Percentiles rank a stretch among this genome's conserved stretches.
Conservation (phyloP, 2,329 filamentous ascomycete species). For the Lithohypha guttulata region DNA sequence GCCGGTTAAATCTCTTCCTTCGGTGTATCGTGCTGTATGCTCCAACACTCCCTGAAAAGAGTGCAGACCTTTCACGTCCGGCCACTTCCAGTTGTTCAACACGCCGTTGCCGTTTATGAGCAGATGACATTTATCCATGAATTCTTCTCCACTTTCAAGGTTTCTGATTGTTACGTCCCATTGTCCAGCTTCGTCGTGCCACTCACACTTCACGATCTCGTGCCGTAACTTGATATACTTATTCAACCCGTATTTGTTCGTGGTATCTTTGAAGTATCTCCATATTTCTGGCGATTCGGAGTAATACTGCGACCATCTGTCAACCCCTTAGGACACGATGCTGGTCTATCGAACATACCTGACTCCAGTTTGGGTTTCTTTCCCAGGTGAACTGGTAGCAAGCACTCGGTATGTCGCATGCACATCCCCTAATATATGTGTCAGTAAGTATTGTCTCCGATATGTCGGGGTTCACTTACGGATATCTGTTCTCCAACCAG, state of each 20-base stretch:
- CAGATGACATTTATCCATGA: constrained; percentile 21
- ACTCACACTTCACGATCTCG: constrained; percentile 22
- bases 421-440: constrained; percentile 26
- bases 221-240: constrained; percentile 24
- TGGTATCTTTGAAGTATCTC: constrained; percentile 23
- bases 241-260: constrained; percentile 19
- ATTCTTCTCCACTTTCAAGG: constrained; percentile 15
- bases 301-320: constrained; percentile 23
- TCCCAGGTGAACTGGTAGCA: constrained; percentile 28
- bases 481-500: constrained; percentile 28
- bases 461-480: constrained; percentile 26
- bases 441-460: constrained; percentile 29
- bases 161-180: constrained; percentile 24
- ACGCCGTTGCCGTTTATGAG: constrained; percentile 24
- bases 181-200: constrained; percentile 23
- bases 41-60: constrained; percentile 28
- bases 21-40: constrained; percentile 26
- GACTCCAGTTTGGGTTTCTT: constrained; percentile 24
- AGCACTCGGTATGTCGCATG: constrained; percentile 26
- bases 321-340: too few species aligned
- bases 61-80: constrained; percentile 28
- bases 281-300: constrained; percentile 23
- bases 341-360: too few species aligned
- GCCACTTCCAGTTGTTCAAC: constrained; percentile 29
- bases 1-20: constrained; percentile 21